These are phyloP conservation scores for Pseudopithomyces maydicus DNA, from an alignment of 2,329 filamentous ascomycete genomes.

Conservation along the genomic window DNA sequence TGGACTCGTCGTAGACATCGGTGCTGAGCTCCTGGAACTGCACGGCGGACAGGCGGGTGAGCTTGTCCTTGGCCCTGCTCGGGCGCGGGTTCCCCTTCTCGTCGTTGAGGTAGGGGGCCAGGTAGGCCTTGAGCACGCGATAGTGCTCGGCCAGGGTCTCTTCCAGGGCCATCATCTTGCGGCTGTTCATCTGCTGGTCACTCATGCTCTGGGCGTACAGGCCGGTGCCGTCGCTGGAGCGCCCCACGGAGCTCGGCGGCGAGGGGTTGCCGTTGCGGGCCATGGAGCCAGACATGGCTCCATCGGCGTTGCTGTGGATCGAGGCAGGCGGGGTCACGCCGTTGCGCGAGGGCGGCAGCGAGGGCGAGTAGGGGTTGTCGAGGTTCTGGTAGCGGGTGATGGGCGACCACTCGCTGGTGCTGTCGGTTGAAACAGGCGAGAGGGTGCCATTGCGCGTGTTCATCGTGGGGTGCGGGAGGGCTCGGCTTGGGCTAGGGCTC, in stretches of 20 bases:
- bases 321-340: conserved; percentile 43
- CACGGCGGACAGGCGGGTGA: conserved; percentile 83
- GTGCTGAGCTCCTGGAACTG: conserved; percentile 98
- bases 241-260: conserved; percentile 84
- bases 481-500: conserved; percentile 21
- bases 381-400: conserved; percentile 45
- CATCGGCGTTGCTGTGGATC: conserved; percentile 48
- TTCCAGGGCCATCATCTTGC: conserved; percentile 65
- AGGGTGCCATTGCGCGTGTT: conserved; percentile 46
- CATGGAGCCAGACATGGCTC: conserved; percentile 60
- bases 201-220: conserved; percentile 61
- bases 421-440: conserved; percentile 47
- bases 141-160: conserved; percentile 82
- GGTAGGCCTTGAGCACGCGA: conserved; percentile 74
- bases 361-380: conserved; percentile 46
- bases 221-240: conserved; percentile 80
- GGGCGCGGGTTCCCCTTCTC: conserved; percentile 75
- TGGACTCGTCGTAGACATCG: conserved; percentile 93
- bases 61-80: conserved; percentile 92
- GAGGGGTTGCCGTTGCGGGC: conserved; percentile 66
- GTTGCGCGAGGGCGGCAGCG: conserved; percentile 40
- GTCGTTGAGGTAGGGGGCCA: conserved; percentile 72
- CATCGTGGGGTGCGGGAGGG: conserved; percentile 30
- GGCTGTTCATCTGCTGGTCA: conserved; percentile 64
- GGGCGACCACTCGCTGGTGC: conserved; percentile 47